phyloP scores from a whole-genome alignment of 2,329 filamentous ascomycete species.

The Cryphonectria carpinicola region DNA sequence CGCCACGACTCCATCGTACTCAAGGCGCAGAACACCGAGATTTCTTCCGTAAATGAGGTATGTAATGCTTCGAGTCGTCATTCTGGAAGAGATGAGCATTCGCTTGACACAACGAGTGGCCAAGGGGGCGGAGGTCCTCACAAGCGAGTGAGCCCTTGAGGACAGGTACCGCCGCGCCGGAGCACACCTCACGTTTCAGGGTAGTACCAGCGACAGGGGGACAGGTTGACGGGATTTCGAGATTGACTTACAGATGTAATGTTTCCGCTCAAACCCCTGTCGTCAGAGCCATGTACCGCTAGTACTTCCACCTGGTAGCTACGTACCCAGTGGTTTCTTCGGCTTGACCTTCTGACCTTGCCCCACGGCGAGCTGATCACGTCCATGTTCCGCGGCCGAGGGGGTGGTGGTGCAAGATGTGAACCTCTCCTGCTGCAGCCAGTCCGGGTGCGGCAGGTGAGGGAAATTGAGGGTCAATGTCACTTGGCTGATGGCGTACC shows the following conservation, averaged over 20 bases:
- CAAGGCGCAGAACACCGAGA: not conserved
- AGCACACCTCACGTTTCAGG: conserved; percentile 29
- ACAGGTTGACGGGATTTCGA: conserved; percentile 16
- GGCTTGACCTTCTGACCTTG: not conserved
- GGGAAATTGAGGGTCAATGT: conserved; percentile 5
- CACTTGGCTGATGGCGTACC: not conserved
- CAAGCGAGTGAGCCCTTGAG: conserved; percentile 18
- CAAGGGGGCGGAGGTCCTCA: conserved; percentile 14
- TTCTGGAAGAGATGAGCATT: not conserved
- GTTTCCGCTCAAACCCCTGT: conserved; percentile 25
- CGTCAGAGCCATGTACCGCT: not conserved
- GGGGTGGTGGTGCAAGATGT: not conserved
- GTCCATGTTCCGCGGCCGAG: conserved; percentile 1
- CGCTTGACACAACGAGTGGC: conserved; percentile 4
- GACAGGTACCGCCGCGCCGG: conserved; percentile 26
- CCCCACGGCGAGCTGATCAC: not conserved
- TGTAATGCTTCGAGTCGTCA: not conserved
- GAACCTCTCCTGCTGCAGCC: not conserved
- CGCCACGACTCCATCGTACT: not conserved
- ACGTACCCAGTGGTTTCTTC: not conserved
- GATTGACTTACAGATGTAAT: conserved; percentile 30
- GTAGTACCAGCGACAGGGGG: conserved; percentile 25
- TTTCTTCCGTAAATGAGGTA: not conserved
- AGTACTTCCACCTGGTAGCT: conserved; percentile 1
- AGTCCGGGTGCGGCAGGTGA: conserved; percentile 10